Evolutionary conservation across 2,329 filamentous ascomycete species (phyloP).

Genomic region (Pestalotiopsis fici): DNA sequence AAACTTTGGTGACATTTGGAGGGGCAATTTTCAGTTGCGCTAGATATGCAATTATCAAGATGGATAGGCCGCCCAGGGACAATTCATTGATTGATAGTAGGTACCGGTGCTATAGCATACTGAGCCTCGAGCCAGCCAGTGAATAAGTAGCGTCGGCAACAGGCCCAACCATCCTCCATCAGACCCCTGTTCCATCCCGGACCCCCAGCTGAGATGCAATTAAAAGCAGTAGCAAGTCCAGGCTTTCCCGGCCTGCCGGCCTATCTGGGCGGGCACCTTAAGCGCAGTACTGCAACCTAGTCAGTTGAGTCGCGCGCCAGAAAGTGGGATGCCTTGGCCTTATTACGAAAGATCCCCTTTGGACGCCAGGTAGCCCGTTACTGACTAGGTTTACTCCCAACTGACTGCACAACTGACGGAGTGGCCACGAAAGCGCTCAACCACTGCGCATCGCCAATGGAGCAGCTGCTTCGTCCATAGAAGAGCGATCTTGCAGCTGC

Average conservation of each 20-base stretch:
- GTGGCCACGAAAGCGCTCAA: background rate
- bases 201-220: background rate
- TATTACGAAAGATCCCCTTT: background rate
- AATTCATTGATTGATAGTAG: background rate
- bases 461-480: background rate
- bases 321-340: conserved; percentile 3
- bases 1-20: conserved; percentile 1
- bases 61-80: background rate
- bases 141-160: too few relatives aligned
- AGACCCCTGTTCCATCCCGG: too few relatives aligned
- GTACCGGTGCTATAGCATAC: too few relatives aligned
- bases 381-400: background rate
- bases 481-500: background rate
- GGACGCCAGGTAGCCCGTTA: conserved; percentile 3
- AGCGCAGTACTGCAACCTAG: background rate
- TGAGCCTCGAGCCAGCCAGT: too few relatives aligned
- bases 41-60: background rate
- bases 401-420: background rate
- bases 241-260: background rate
- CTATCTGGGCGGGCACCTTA: background rate
- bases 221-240: background rate
- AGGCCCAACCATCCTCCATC: too few relatives aligned
- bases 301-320: background rate
- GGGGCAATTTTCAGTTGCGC: background rate
- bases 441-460: background rate